Percentiles rank a stretch among this genome's conserved stretches.
Evolutionary conservation across 208 protist genomes (phyloP).

Genomic region (Trypanosoma mega): DNA sequence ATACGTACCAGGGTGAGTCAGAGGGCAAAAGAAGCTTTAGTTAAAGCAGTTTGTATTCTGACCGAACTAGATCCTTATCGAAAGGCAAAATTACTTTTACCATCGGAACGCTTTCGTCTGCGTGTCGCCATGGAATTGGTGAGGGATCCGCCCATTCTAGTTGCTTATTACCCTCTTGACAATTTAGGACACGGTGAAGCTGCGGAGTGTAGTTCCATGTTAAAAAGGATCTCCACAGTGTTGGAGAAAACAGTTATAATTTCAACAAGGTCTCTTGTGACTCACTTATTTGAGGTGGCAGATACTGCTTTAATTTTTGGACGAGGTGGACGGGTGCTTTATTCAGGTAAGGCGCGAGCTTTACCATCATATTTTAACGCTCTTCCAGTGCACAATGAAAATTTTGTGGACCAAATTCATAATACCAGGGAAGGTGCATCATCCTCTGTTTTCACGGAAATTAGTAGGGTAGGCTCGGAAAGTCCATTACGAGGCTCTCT

Average conservation of each 20-base stretch:
- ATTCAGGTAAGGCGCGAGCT: constrained; percentile 35
- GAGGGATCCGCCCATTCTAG: constrained; percentile 49
- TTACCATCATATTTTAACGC: constrained; percentile 49
- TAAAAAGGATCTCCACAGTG: constrained; percentile 33
- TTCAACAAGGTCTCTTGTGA: constrained; percentile 32
- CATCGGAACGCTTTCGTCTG: constrained; percentile 45
- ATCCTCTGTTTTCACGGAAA: not conserved
- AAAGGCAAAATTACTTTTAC: constrained; percentile 29
- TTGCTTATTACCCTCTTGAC: constrained; percentile 42
- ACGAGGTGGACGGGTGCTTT: constrained; percentile 34
- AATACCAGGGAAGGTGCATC: not conserved
- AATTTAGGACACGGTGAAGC: constrained; percentile 27
- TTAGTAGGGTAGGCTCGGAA: not conserved
- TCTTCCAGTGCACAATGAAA: constrained; percentile 28
- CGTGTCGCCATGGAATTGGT: constrained; percentile 61
- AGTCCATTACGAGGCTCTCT: not conserved
- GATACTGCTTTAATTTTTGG: constrained; percentile 51
- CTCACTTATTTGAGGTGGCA: constrained; percentile 35
- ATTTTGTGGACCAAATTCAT: not conserved
- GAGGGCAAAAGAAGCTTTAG: constrained; percentile 34
- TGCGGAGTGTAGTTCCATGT: constrained; percentile 25
- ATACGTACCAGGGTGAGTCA: constrained; percentile 39
- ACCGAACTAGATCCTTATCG: constrained; percentile 34
- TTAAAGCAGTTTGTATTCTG: constrained; percentile 35
- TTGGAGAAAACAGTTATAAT: constrained; percentile 60